Base-by-base conservation (phyloP, 208 protist genomes). In the Crithidia thermophila region DNA sequence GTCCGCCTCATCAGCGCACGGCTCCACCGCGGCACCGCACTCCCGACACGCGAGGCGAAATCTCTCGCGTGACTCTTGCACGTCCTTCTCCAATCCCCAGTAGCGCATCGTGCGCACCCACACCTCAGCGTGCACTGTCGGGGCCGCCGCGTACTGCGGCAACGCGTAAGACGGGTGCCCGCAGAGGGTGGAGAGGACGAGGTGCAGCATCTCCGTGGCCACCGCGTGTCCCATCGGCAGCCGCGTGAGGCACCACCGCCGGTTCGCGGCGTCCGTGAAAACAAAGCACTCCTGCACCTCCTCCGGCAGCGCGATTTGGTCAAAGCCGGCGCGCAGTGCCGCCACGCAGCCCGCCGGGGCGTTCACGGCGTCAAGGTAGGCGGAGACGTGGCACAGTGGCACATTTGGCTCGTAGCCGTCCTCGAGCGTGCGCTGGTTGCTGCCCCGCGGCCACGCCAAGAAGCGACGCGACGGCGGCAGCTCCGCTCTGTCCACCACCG, bases 61-160 rank as follows among this genome's bases (percentile, higher is more conserved):
- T 56, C 28, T 16, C 31, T 33, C 37, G n/a, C 45, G 33, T 23
- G 66, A 4, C 20, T 21, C 0, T 36, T 30, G 25, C 6, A 72
- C 57, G 28, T 36, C 56, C 1, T 20, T 31, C 47, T 37, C 39
- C 9, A 30, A 7, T 16, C 66, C 55, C 37, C 25, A 64, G 16
- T 59, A 63, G 45, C 55, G 56, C 16, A 39, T 45, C n/a, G 34
- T 62, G 47, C 59, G 42, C 34, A 72, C 66, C 66, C 66, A 72
- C 25, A 64, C 43, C 34, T 72, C 66, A 7, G 27, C 13, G 11
- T 10, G 21, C 21, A 72, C 66, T 34, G 34, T 27, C 6, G 49
- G 23, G 5, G 25, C 14, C 13, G 21, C 27, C 9, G 36, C 25
- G 28, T 57, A 49, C 4, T 3, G 9, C 43, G 6, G 53, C 43